Evolutionary conservation across 306 rosid genomes (phyloP), one percentile per base, ranked within the genome.

Genomic region (Heteromeles arbutifolia): DNA sequence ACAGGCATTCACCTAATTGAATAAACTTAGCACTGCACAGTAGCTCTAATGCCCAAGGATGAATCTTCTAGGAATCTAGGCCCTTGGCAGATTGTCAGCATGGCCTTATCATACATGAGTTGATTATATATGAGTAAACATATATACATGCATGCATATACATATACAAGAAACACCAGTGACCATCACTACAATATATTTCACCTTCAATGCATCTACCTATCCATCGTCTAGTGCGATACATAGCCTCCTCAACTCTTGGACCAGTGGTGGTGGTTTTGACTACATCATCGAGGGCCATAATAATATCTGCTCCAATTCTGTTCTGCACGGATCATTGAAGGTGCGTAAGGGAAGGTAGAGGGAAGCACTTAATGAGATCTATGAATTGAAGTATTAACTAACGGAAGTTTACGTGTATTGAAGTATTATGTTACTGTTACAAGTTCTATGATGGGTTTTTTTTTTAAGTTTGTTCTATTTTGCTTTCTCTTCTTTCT

Each of bases 271-370:
- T 86, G 81, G 99, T 95, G 74, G 99, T 95, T 91, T 37, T 89
- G 70, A 95, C 97, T 67, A 95, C 99, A 88, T 95, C 99, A 70
- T 95, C 99, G 18, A 95, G 96, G 84, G 99, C 99, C 99, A 95
- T 95, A 69, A 95, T 95, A 78, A 95, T 95, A 82, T 95, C 97
- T 25, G 99, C 97, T 76, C 99, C 97, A 69, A 95, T 92, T 88
- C 92, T 88, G 84, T 95, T 95, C 97, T 95, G 90, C 83, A 82
- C 53, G 73, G 31, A 82, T 67, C 62, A 72, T 80, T 65, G 54
- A 72, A 65, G 62, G 29, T 52, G 64, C 54, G 72, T 50, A 48
- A 76, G 76, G 75, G 71, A 59, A 66, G 8, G 11, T 48, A 66
- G 63, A 74, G 69, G 31, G 73, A 50, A 26, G 58, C 34, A 52